Conservation (phyloP, 805 yeast species). For the Cyberlindnera sargentensis region DNA sequence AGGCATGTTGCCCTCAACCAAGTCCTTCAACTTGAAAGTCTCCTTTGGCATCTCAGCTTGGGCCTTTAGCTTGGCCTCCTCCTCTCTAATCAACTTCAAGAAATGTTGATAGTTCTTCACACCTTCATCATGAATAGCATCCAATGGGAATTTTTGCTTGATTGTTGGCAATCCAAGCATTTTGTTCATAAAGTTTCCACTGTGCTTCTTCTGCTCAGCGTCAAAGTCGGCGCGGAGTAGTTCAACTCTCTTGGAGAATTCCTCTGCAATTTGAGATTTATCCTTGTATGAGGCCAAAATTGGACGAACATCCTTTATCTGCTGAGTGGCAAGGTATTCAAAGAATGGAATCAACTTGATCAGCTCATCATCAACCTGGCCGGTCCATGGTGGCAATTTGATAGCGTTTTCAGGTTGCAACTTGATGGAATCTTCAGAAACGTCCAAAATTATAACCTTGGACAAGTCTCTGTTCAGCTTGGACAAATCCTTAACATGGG, state of each 20-base stretch:
- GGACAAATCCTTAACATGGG: conserved; percentile 81
- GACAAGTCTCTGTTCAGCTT: conserved; percentile 85
- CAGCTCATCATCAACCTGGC: conserved; percentile 73
- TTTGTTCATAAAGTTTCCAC: conserved; percentile 46
- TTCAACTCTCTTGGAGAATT: conserved; percentile 72
- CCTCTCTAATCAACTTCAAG: conserved; percentile 79
- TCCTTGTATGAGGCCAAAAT: conserved; percentile 67
- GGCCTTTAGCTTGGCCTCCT: conserved; percentile 53
- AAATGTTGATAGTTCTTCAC: conserved; percentile 81
- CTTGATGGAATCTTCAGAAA: conserved; percentile 60
- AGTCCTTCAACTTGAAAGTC: conserved; percentile 76
- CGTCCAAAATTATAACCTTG: conserved; percentile 76
- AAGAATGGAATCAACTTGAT: conserved; percentile 83
- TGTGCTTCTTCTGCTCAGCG: conserved; percentile 41
- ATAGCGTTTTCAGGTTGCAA: conserved; percentile 95
- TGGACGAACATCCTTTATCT: conserved; percentile 83
- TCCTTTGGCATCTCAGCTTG: conserved; percentile 76
- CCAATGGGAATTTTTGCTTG: conserved; percentile 59
- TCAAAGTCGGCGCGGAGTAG: conserved; percentile 67
- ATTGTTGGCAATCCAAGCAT: conserved; percentile 57
- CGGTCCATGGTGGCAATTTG: conserved; percentile 79
- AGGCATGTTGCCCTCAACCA: conserved; percentile 78
- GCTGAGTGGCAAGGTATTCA: conserved; percentile 89
- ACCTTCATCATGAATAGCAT: conserved; percentile 84
- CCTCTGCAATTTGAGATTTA: conserved; percentile 62